Conservation (phyloP, 345 rosid genomes). For the Bruguiera gymnorhiza region DNA sequence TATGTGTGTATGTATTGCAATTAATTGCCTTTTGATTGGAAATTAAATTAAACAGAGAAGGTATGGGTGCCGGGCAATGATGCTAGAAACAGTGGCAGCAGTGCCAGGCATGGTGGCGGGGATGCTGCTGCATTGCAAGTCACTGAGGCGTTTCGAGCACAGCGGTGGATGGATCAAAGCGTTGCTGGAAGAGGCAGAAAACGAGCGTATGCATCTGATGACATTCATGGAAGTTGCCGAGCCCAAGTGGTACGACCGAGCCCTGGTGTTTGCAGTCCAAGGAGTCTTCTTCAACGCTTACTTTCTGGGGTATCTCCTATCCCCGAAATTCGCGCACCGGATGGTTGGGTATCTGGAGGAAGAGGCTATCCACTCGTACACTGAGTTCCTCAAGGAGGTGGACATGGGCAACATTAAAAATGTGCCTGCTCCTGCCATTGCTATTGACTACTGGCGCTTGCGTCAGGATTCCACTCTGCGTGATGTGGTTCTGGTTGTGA, state of each 20-base stretch:
- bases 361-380: conserved; percentile 80
- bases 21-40: too few relatives aligned
- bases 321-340: conserved; percentile 78
- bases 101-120: conserved; percentile 88
- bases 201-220: conserved; percentile 88
- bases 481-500: conserved; percentile 62
- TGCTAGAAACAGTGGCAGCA: conserved; percentile 85
- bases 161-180: conserved; percentile 88
- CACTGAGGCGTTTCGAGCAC: conserved; percentile 64
- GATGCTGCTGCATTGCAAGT: conserved; percentile 70
- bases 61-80: conserved; percentile 82
- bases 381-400: conserved; percentile 75
- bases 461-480: conserved; percentile 53
- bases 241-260: conserved; percentile 79
- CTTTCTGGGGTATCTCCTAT: conserved; percentile 60
- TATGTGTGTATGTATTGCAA: too few relatives aligned
- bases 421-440: conserved; percentile 80
- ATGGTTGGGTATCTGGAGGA: conserved; percentile 81
- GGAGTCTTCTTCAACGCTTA: conserved; percentile 79
- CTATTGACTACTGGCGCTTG: conserved; percentile 76
- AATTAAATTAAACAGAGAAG: conserved; percentile 36
- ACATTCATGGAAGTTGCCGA: conserved; percentile 77
- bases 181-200: conserved; percentile 78
- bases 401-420: conserved; percentile 70
- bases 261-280: conserved; percentile 63